A percentile compares a stretch with the other conserved stretches of the same genome.
Evolutionary conservation across 306 rosid species (phyloP).

Genomic region (Sophora flavescens): DNA sequence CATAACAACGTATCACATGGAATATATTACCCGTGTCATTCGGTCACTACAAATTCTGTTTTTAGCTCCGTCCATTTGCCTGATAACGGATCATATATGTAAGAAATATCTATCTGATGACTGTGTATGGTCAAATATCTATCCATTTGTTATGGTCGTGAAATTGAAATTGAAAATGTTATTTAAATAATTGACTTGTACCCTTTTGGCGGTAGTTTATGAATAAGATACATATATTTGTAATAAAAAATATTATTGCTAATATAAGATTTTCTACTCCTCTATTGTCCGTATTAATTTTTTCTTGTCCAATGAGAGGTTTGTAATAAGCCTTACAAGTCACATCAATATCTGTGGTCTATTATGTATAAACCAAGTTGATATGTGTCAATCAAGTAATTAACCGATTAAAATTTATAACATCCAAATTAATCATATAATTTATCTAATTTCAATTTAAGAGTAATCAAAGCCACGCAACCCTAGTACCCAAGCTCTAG

Average conservation of each 20-base stretch:
- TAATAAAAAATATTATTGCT: too few relatives aligned
- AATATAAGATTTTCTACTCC: too few relatives aligned
- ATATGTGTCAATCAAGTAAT: not conserved
- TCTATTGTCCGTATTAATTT: too few relatives aligned
- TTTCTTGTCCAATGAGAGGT: too few relatives aligned
- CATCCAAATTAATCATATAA: constrained; percentile 23
- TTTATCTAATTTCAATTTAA: constrained; percentile 20
- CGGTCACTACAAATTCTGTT: not conserved
- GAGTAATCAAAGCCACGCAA: constrained; percentile 11
- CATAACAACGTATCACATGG: constrained; percentile 32
- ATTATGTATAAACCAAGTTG: constrained; percentile 4
- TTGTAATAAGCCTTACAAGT: too few relatives aligned
- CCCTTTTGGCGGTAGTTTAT: too few relatives aligned
- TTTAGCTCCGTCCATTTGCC: constrained; percentile 4
- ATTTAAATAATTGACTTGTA: too few relatives aligned
- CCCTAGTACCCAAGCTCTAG: not conserved
- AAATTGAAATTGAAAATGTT: too few relatives aligned
- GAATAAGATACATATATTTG: too few relatives aligned
- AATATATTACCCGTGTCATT: constrained; percentile 1
- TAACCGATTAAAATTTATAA: constrained; percentile 13
- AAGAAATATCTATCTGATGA: too few relatives aligned
- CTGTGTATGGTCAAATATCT: too few relatives aligned
- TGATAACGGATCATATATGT: not conserved
- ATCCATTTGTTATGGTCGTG: too few relatives aligned
- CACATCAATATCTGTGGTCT: constrained; percentile 13